Base-by-base conservation (phyloP, 805 yeast species). In the Saccharomycopsis javanensis region DNA sequence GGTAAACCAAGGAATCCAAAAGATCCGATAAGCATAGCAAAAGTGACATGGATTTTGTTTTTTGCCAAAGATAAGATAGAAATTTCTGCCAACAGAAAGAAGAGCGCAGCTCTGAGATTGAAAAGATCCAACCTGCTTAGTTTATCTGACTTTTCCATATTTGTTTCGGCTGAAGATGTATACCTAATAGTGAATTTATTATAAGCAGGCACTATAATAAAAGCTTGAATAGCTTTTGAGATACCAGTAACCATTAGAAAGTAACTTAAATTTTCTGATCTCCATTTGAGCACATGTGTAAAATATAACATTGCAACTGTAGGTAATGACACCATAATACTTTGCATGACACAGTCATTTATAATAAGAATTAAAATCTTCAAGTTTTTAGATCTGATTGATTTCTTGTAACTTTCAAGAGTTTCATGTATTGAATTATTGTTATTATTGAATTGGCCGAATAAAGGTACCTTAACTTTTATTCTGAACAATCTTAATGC, bases 171-270 rank as follows among this genome's bases (percentile, higher is more conserved):
- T 37, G 37, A 23, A 13, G n/a, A 8, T 7, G n/a, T 2, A 10
- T 25, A 16, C 11, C 13, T 50, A n/a, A 25, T n/a, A 37, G 37
- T 34, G 8, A 50, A 23, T 25, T 50, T 23, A 35, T 42, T 50
- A 37, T 48, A 48, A n/a, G 50, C 46, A 5, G 57, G 57, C 15
- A 45, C 23, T 8, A 50, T 7, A 18, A 55, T 45, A 48, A 55
- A 55, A 11, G 54, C 33, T n/a, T 25, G 31, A 16, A 48, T 27
- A 8, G 50, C 54, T 18, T 30, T 50, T 18, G 37, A 11, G 8
- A 50, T 67, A 3, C 74, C 63, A 1, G 73, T 51, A 4, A 20
- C 25, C 48, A 42, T 42, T 4, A 42, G 13, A 20, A 42, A 42
- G 25, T 20, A 42, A 42, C 48, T 42, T 2, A 42, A 28, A 42